Evolutionary conservation across 208 protist species (phyloP).

Genomic region (Blastocrithidia nonstop): DNA sequence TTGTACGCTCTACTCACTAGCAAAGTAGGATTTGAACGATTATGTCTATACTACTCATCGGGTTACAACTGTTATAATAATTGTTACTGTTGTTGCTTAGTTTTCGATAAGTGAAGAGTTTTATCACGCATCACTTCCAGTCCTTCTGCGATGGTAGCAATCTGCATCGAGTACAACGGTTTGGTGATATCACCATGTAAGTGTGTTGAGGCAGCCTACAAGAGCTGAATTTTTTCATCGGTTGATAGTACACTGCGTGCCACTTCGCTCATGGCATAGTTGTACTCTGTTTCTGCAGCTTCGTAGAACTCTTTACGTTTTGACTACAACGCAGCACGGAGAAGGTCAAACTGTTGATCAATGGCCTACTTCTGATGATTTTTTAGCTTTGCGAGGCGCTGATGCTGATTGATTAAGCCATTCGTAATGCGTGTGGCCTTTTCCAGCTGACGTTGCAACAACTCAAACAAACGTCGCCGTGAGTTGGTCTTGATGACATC

Average conservation of each 20-base stretch:
- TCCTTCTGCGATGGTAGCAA: constrained; percentile 68
- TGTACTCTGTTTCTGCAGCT: constrained; percentile 53
- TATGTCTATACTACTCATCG: too few species aligned
- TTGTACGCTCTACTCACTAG: too few species aligned
- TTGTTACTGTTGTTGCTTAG: too few species aligned
- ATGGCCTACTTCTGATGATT: constrained; percentile 52
- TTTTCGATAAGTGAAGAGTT: too few species aligned
- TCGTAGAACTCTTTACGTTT: constrained; percentile 64
- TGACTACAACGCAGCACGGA: constrained; percentile 43
- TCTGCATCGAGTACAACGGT: constrained; percentile 72
- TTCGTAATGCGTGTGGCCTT: constrained; percentile 25
- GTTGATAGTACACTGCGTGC: constrained; percentile 57
- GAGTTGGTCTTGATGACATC: constrained; percentile 64
- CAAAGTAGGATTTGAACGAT: too few species aligned
- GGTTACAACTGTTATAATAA: too few species aligned
- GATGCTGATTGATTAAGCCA: constrained; percentile 60
- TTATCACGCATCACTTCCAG: constrained; percentile 22
- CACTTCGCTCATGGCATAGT: constrained; percentile 36
- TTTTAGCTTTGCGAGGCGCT: constrained; percentile 42
- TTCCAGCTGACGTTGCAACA: constrained; percentile 36
- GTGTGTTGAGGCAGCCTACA: constrained; percentile 53
- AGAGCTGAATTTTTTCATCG: constrained; percentile 61
- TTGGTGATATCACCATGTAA: constrained; percentile 25
- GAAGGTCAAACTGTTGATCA: constrained; percentile 60
- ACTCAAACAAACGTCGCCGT: constrained; percentile 35